phyloP scores from a whole-genome alignment of 345 rosid genomes.

The Lepidium sativum region DNA sequence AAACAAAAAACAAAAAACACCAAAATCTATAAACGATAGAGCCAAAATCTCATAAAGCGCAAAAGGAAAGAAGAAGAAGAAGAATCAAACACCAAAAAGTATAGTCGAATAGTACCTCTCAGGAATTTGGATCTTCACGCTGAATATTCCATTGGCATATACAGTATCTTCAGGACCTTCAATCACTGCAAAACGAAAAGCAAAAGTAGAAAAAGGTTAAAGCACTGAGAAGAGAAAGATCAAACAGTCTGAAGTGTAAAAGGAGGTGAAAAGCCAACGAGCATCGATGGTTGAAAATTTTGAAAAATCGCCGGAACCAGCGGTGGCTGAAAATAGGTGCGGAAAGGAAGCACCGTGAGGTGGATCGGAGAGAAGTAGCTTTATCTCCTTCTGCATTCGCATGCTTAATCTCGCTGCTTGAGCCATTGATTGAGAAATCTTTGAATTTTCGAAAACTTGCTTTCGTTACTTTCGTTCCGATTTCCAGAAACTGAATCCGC shows the following conservation, averaged over 20 bases:
- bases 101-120: slow-evolving; percentile 37
- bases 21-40: not conserved
- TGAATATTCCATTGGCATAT: slow-evolving; percentile 59
- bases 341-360: slow-evolving; percentile 69
- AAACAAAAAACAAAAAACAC: too few relatives aligned
- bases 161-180: slow-evolving; percentile 75
- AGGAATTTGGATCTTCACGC: slow-evolving; percentile 63
- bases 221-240: not conserved
- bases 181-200: slow-evolving; percentile 31
- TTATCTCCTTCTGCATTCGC: slow-evolving; percentile 77
- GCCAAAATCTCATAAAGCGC: not conserved
- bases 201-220: not conserved
- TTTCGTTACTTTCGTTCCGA: too few relatives aligned
- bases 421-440: slow-evolving; percentile 36
- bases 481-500: too few relatives aligned
- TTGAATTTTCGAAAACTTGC: not conserved
- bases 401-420: slow-evolving; percentile 73
- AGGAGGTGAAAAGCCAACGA: slow-evolving; percentile 28
- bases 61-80: not conserved
- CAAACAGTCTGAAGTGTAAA: not conserved
- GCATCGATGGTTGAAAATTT: slow-evolving; percentile 57
- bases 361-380: slow-evolving; percentile 73
- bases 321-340: slow-evolving; percentile 42
- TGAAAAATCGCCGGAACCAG: slow-evolving; percentile 34
- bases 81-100: not conserved